Evolutionary conservation across 345 rosid species (phyloP), one percentile per base, ranked within the genome.

Genomic region (Lenwebbia sp.): DNA sequence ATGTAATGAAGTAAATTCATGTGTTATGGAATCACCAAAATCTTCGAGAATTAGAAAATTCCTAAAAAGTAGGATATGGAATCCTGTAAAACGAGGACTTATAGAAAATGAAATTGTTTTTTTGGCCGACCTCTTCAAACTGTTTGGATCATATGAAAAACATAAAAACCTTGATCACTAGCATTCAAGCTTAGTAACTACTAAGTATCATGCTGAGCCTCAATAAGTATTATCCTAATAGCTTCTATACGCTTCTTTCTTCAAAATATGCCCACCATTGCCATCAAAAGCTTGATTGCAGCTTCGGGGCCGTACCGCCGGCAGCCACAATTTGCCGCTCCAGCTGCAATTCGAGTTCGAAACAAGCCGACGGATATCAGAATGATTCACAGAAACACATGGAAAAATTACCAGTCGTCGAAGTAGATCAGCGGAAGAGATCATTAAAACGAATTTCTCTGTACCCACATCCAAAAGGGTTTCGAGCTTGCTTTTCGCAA

Each of bases 241-340:
- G 28, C 37, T 3, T n/a, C 70, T 60, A 60, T 60, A 60, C 37
- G 70, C 70, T 60, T n/a, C 70, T n/a, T 60, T 60, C 70, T 60
- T 13, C 70, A 60, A 60, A 60, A 13, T 19, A n/a, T 60, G 37
- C 70, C 70, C 1, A 5, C 13, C 13, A 44, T 60, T 60, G 17
- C 33, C 17, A 58, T 58, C 33, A 58, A 58, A 58, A 58, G 70
- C 4, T 58, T 28, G 70, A 28, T 58, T 26, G 30, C 17, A 58
- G 30, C 26, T 58, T 81, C 1, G 98, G 96, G 89, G 93, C 88
- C 30, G 96, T 86, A 87, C 98, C 97, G 83, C 99, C 98, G 84
- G 95, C 95, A 25, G 97, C 96, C 89, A 93, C 93, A 84, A 97
- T 92, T 88, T 97, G 97, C 86, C 92, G 95, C 95, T 97, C 98